Evolutionary conservation across 495 filamentous ascomycete genomes (phyloP).

Genomic region (Staphylotrichum longicolle): DNA sequence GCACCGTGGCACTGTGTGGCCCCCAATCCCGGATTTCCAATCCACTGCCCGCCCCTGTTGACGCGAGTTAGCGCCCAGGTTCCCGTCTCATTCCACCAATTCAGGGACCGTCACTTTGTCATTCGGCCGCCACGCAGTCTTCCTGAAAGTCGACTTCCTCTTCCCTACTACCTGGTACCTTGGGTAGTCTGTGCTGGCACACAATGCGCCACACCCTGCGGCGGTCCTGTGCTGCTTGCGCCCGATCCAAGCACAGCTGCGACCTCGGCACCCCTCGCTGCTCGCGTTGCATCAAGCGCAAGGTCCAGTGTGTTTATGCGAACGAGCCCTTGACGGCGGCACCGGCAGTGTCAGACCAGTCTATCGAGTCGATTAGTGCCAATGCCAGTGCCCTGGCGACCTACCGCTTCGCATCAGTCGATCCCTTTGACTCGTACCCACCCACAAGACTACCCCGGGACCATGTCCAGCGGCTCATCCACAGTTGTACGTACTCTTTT

Average conservation of each 20-base stretch:
- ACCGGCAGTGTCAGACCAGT: slow-evolving; percentile 2
- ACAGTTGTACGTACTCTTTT: slow-evolving; percentile 43
- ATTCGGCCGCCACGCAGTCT: too few species aligned
- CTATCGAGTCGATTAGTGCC: neutral
- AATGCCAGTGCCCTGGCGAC: neutral
- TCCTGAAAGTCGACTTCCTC: too few species aligned
- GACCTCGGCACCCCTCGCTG: slow-evolving; percentile 49
- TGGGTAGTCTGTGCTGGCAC: neutral
- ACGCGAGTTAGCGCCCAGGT: too few species aligned
- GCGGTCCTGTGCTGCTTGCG: slow-evolving; percentile 51
- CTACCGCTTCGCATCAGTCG: slow-evolving; percentile 32
- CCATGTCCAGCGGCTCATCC: slow-evolving; percentile 50
- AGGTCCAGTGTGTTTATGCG: slow-evolving; percentile 45
- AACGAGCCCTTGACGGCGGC: slow-evolving; percentile 44
- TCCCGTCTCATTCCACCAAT: neutral
- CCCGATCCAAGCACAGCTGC: slow-evolving; percentile 50
- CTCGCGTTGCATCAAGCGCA: slow-evolving; percentile 49
- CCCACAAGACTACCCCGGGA: slow-evolving; percentile 45
- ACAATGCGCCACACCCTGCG: slow-evolving; percentile 49
- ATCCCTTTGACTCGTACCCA: slow-evolving; percentile 55
- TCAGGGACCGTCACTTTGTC: too few species aligned
- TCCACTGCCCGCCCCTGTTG: too few species aligned
- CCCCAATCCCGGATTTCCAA: too few species aligned
- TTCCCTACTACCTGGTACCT: too few species aligned
- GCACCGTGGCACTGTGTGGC: too few species aligned